phyloP scores from a whole-genome alignment of 768 basidiomycete species.

The Austroboletus eburneus region DNA sequence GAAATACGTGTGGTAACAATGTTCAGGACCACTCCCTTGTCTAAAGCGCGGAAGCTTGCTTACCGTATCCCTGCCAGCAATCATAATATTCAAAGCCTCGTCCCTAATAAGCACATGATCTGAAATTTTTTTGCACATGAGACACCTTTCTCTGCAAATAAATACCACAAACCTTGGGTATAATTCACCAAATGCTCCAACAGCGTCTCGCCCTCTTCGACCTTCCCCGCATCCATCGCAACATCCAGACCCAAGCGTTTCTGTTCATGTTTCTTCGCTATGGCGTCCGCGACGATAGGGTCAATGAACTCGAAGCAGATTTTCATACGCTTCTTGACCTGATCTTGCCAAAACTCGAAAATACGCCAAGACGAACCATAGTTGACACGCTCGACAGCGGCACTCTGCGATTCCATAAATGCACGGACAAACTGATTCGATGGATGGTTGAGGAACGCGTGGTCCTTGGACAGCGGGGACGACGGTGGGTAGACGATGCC shows the following conservation, averaged over 20 bases:
- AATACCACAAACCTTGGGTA: constrained; percentile 40
- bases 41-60: background rate
- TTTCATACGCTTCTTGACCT: constrained; percentile 34
- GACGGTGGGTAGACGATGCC: constrained; percentile 34
- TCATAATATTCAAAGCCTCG: constrained; percentile 26
- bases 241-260: constrained; percentile 5
- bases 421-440: constrained; percentile 37
- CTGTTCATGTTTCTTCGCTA: constrained; percentile 32
- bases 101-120: constrained; percentile 24
- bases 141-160: background rate
- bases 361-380: constrained; percentile 44
- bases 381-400: constrained; percentile 29
- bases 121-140: constrained; percentile 5
- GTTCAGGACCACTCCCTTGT: background rate
- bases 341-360: constrained; percentile 41
- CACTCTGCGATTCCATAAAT: constrained; percentile 35
- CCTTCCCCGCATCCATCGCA: constrained; percentile 20
- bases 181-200: constrained; percentile 52
- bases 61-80: constrained; percentile 44
- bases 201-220: constrained; percentile 41
- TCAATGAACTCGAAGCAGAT: constrained; percentile 45
- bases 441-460: constrained; percentile 26
- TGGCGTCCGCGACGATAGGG: constrained; percentile 42
- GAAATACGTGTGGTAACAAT: background rate
- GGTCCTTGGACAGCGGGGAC: constrained; percentile 20